These are phyloP conservation scores for Malania oleifera DNA, from an alignment of 164 flowering plant species.

Conservation along the genomic window DNA sequence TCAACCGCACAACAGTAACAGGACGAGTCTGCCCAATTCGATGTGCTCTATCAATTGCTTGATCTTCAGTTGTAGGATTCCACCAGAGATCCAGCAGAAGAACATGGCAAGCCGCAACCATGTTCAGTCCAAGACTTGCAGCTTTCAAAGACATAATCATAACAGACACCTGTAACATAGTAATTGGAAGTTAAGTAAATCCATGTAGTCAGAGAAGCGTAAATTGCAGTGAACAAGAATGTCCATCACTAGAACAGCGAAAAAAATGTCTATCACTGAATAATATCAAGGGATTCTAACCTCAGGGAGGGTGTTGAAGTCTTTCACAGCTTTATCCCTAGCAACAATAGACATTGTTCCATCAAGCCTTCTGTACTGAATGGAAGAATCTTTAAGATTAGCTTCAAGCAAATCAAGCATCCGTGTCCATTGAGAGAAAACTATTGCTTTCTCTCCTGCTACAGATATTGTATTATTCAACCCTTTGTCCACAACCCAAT, in stretches of 20 bases:
- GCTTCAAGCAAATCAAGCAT: constrained; percentile 90
- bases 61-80: constrained; percentile 98
- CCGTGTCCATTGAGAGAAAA: constrained; percentile 95
- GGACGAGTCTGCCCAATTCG: constrained; percentile 96
- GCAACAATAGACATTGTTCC: constrained; percentile 90
- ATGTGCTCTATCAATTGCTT: constrained; percentile 93
- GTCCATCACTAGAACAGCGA: neutral
- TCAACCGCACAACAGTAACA: constrained; percentile 74
- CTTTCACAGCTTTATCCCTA: constrained; percentile 87
- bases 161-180: constrained; percentile 58
- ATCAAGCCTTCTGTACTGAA: constrained; percentile 86
- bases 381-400: constrained; percentile 56
- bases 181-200: neutral
- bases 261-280: neutral
- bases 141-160: constrained; percentile 98
- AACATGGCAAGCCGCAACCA: constrained; percentile 95
- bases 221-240: too few species aligned
- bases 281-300: constrained; percentile 29
- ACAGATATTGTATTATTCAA: constrained; percentile 13
- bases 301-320: constrained; percentile 84
- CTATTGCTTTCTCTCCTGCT: constrained; percentile 73
- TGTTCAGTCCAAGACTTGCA: constrained; percentile 93
- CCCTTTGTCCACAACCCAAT: constrained; percentile 7
- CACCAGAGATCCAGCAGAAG: constrained; percentile 90
- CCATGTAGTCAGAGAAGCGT: constrained; percentile 5